Evolutionary conservation across 495 filamentous ascomycete genomes (phyloP).

Genomic region (Peziza echinospora): DNA sequence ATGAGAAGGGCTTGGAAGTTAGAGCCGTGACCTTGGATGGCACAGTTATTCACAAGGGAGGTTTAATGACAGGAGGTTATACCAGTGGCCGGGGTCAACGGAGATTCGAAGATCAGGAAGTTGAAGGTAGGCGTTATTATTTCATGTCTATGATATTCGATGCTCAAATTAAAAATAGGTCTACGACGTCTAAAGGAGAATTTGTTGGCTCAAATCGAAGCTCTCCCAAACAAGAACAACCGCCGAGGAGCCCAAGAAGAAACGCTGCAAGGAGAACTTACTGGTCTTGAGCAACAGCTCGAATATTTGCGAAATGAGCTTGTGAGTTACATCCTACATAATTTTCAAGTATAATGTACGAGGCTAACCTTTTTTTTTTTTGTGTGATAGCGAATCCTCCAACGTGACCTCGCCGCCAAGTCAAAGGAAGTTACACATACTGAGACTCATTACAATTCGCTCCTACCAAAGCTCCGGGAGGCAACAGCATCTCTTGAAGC

Average conservation of each 20-base stretch:
- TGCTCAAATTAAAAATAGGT: background rate
- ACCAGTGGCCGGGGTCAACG: slow-evolving; percentile 49
- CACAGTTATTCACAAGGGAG: slow-evolving; percentile 87
- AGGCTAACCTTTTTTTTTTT: slow-evolving; percentile 23
- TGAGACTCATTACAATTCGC: slow-evolving; percentile 45
- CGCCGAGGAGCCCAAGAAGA: slow-evolving; percentile 59
- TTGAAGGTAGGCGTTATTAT: slow-evolving; percentile 35
- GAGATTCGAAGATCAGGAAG: slow-evolving; percentile 71
- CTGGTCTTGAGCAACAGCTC: slow-evolving; percentile 60
- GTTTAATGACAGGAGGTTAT: slow-evolving; percentile 87
- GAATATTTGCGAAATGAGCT: slow-evolving; percentile 51
- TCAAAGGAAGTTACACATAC: slow-evolving; percentile 56
- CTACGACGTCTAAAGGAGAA: slow-evolving; percentile 36
- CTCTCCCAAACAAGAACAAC: slow-evolving; percentile 45
- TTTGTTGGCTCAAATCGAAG: slow-evolving; percentile 45
- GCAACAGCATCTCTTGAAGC: slow-evolving; percentile 44
- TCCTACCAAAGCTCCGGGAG: slow-evolving; percentile 56
- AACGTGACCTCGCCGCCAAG: slow-evolving; percentile 71
- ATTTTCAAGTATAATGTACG: background rate
- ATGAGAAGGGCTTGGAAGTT: slow-evolving; percentile 62
- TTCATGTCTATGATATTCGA: slow-evolving; percentile 25
- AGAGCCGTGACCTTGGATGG: slow-evolving; percentile 89
- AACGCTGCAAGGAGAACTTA: slow-evolving; percentile 53
- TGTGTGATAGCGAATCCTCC: slow-evolving; percentile 28
- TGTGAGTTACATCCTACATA: no score